Base-by-base conservation (phyloP, 345 rosid species). In the Xanthoceras sorbifolium region DNA sequence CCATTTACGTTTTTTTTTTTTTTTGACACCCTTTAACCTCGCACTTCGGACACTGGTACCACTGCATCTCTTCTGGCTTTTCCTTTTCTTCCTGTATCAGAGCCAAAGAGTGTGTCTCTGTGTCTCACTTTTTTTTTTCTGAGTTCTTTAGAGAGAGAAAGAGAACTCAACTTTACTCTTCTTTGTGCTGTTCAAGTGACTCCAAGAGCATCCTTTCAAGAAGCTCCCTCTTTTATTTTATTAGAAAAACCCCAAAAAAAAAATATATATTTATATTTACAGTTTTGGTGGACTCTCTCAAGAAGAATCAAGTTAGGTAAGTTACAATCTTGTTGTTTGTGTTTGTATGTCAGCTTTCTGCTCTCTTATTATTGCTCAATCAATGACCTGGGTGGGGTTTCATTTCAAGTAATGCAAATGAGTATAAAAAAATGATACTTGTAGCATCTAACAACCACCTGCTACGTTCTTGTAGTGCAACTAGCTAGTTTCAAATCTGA, bases 1-100 rank as follows among this genome's bases (percentile, higher is more conserved):
- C 77, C 79, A 69, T 36, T 42, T 64, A 62, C 73, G 40, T 46
- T 46, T 20, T 71, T 69, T 48, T 65, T n/a, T 68, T 77, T 76
- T 63, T 80, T 74, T 73, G 81, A 79, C 82, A 72, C 77, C 79
- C 82, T 81, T 80, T 75, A 67, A 4, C 82, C 82, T 80, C 80
- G 78, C 84, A 78, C 86, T 82, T 80, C 60, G 83, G 62, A 80
- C 69, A 77, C 74, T 76, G 38, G 59, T 36, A 36, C 73, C 72
- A 64, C 72, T 75, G 77, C 79, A 67, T 78, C 85, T 25, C 74
- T 78, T 7, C 78, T 69, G 67, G 42, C 73, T 5, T 42, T 8
- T 63, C 8, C 29, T 23, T 32, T 67, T 46, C 14, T 67, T 50
- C 12, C 61, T 55, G 76, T 38, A 18, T 74, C 81, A 65, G 67